phyloP scores from a whole-genome alignment of 495 filamentous ascomycete species.

The Penicillium silybi region DNA sequence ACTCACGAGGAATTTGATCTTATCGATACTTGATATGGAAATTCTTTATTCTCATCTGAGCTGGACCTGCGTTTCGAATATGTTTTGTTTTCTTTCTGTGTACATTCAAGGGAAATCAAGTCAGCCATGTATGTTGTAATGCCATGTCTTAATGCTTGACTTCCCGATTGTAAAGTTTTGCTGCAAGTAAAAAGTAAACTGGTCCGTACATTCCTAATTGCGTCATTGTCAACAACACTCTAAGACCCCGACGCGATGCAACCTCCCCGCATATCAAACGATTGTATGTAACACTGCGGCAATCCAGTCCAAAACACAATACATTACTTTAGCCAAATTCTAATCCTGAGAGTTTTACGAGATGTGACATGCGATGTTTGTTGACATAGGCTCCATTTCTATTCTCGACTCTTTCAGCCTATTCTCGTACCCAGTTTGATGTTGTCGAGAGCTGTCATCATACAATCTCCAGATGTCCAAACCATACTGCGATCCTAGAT shows the following conservation, averaged over 20 bases:
- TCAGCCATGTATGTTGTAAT: conserved; percentile 18
- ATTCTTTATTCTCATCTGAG: conserved; percentile 6
- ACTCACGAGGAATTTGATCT: conserved; percentile 13
- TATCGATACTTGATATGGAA: conserved; percentile 7
- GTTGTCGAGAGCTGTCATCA: no score
- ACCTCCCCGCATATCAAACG: not conserved
- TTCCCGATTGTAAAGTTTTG: not conserved
- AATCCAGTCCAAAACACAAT: not conserved
- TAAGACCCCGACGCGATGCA: not conserved
- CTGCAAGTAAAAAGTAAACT: not conserved
- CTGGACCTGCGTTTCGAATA: conserved; percentile 15
- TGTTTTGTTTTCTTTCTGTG: conserved; percentile 7
- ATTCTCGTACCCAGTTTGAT: no score
- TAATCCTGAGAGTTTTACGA: no score
- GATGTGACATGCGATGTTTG: no score
- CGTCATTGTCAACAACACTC: not conserved
- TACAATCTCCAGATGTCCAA: no score
- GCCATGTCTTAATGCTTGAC: conserved; percentile 7
- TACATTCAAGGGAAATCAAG: conserved; percentile 16
- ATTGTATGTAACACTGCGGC: not conserved
- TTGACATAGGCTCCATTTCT: no score
- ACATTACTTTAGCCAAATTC: no score
- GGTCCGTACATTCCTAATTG: not conserved
- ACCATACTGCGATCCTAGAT: no score
- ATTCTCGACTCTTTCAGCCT: no score